Conservation (phyloP, 176 grass and related monocot species). For the Hyparrhenia diplandra region DNA sequence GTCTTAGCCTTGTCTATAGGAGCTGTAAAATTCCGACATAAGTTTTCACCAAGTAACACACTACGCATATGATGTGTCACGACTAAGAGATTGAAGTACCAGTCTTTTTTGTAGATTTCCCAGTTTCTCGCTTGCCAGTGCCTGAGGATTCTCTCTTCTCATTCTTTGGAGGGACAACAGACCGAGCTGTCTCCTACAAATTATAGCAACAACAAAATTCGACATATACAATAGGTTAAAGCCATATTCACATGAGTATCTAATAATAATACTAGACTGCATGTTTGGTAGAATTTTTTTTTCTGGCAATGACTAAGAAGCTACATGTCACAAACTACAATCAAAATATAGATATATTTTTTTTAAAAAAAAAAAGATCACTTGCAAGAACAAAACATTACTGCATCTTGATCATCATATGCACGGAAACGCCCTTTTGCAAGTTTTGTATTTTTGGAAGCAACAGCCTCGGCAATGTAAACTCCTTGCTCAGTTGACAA, state of each 20-base stretch:
- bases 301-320: background rate
- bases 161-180: slow-evolving; percentile 38
- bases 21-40: slow-evolving; percentile 34
- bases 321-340: slow-evolving; percentile 5
- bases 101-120: slow-evolving; percentile 70
- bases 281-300: background rate
- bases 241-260: background rate
- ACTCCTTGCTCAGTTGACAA: slow-evolving; percentile 83
- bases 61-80: background rate
- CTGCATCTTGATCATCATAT: slow-evolving; percentile 72
- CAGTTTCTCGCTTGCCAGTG: slow-evolving; percentile 58
- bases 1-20: slow-evolving; percentile 76
- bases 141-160: slow-evolving; percentile 62
- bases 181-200: slow-evolving; percentile 54
- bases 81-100: slow-evolving; percentile 40
- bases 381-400: slow-evolving; percentile 32
- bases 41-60: slow-evolving; percentile 14
- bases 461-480: slow-evolving; percentile 82
- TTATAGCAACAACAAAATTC: slow-evolving; percentile 3
- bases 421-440: slow-evolving; percentile 86
- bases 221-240: background rate
- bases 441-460: slow-evolving; percentile 77
- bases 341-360: slow-evolving; percentile 12
- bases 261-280: background rate
- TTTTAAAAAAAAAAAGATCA: background rate